Evolutionary conservation across 495 filamentous ascomycete species (phyloP), one percentile per base, ranked within the genome.

Genomic region (Aspergillus affinis): DNA sequence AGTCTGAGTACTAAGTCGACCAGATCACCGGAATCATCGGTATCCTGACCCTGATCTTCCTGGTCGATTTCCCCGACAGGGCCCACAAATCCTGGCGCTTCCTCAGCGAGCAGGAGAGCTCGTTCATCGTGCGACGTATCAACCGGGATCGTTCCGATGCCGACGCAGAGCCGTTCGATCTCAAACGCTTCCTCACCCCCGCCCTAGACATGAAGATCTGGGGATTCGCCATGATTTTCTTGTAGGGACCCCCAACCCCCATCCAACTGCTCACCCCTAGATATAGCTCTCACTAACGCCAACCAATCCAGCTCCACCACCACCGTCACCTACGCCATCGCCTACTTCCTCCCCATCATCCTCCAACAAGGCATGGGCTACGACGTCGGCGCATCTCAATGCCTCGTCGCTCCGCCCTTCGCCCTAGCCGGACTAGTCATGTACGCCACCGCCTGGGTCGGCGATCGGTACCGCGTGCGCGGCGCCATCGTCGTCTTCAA

Each of bases 331-430:
- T 88, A 88, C 65, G 81, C 85, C 13, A 83, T 88, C 45, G 84
- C 85, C 44, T 88, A 86, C 73, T 89, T 88, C 74, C 70, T 89
- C 17, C 86, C 87, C 26, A 80, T 87, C 64, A 88, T 89, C 67
- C 81, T 89, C 15, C 60, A 66, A 6, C 64, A 68, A 2, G 81
- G 80, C 54, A 82, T 90, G 80, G 80, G 80, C 30, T 90, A 86
- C 75, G 69, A 61, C 62, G 70, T 83, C 44, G 85, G 72, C 13
- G 69, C 68, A 18, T 62, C 86, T 0, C 85, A 88, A 72, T 89
- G 86, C 66, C 78, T 90, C 1, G 75, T 83, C 36, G 85, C 85
- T 0, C 87, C 87, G 1, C 86, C 86, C 3, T 88, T 85, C 67
- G 84, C 63, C 6, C 72, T 84, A 15, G 84, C 86, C 20, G 84